Conservation (phyloP, 805 yeast species). For the Saturnispora mendoncae region DNA sequence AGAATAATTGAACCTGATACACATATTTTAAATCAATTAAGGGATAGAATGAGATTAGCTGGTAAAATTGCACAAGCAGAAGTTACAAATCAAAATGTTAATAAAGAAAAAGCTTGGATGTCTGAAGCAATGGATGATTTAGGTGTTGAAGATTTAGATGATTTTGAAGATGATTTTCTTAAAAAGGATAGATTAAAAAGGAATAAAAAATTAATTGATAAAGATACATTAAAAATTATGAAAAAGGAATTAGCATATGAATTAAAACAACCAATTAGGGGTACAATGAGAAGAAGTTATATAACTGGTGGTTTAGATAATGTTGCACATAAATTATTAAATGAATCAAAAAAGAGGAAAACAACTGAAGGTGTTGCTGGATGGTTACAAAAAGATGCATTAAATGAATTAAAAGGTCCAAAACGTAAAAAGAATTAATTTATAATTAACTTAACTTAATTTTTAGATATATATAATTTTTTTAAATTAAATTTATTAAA, state of each 20-base stretch:
- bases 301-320: slow-evolving; percentile 72
- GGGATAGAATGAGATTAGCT: slow-evolving; percentile 60
- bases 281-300: slow-evolving; percentile 59
- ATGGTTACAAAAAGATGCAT: slow-evolving; percentile 56
- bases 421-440: slow-evolving; percentile 1
- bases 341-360: slow-evolving; percentile 30
- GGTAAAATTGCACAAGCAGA: slow-evolving; percentile 68
- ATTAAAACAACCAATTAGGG: slow-evolving; percentile 47
- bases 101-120: slow-evolving; percentile 73
- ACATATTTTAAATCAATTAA: slow-evolving; percentile 61
- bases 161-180: slow-evolving; percentile 59
- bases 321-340: slow-evolving; percentile 66
- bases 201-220: slow-evolving; percentile 42
- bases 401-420: slow-evolving; percentile 42
- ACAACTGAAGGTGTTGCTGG: slow-evolving; percentile 65
- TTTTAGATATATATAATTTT: background rate
- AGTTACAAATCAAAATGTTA: slow-evolving; percentile 41
- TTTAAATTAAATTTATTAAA: no score
- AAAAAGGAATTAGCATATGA: slow-evolving; percentile 46
- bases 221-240: slow-evolving; percentile 38
- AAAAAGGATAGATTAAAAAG: slow-evolving; percentile 53
- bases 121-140: slow-evolving; percentile 88
- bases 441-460: no score
- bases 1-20: slow-evolving; percentile 68
- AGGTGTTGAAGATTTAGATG: slow-evolving; percentile 66